A percentile compares a stretch with the other conserved stretches of the same genome.
Evolutionary conservation across 202 grass and related monocot genomes (phyloP).

Genomic region (Digitaria exilis): DNA sequence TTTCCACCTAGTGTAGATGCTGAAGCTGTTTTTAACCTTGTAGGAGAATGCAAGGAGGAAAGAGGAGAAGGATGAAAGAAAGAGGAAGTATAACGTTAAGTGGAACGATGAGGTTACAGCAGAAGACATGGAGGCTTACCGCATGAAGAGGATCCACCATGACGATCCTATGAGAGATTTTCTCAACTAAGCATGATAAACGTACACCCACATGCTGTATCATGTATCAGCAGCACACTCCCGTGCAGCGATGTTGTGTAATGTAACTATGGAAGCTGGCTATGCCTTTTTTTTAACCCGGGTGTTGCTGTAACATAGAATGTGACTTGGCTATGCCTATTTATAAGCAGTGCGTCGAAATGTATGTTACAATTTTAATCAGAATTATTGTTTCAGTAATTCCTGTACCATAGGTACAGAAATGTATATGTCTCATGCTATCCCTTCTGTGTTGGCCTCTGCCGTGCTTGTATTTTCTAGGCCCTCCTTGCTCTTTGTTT

Average conservation of each 20-base stretch:
- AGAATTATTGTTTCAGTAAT: slow-evolving; percentile 18
- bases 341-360: neutral
- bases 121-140: slow-evolving; percentile 95
- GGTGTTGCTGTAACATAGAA: neutral
- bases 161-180: slow-evolving; percentile 97
- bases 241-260: neutral
- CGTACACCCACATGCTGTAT: neutral
- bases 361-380: neutral
- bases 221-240: neutral
- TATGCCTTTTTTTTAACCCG: neutral
- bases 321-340: neutral
- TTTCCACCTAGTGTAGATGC: neutral
- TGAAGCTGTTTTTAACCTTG: slow-evolving; percentile 45
- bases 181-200: slow-evolving; percentile 41
- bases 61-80: slow-evolving; percentile 89
- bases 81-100: slow-evolving; percentile 91
- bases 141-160: slow-evolving; percentile 82
- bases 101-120: slow-evolving; percentile 90
- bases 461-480: too few species aligned
- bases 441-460: too few species aligned
- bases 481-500: too few species aligned
- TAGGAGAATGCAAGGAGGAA: slow-evolving; percentile 85
- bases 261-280: neutral
- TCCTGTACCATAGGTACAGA: too few species aligned
- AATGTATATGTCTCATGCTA: too few species aligned